Evolutionary conservation across 1,284 basidiomycete genomes (phyloP).

Genomic region (Pterulicium gracile): DNA sequence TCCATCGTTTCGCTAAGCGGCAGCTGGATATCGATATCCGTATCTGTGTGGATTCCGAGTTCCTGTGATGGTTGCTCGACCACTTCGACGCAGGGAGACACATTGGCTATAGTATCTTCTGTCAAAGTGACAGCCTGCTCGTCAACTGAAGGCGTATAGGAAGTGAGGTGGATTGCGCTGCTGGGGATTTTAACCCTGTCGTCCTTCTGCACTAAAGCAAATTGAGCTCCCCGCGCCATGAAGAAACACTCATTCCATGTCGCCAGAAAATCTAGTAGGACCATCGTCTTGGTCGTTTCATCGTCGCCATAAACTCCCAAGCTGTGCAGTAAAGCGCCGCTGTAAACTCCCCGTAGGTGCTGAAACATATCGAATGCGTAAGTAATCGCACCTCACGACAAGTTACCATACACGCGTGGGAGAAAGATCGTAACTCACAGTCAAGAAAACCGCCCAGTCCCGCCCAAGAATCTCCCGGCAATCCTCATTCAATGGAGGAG

Average conservation of each 20-base stretch:
- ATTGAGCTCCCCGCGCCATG: neutral
- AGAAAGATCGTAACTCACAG: neutral
- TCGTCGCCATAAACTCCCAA: neutral
- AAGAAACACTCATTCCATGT: slow-evolving; percentile 1
- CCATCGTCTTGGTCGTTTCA: neutral
- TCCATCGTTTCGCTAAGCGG: neutral
- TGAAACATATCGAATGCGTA: neutral
- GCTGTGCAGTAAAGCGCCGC: neutral
- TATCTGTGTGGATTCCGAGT: neutral
- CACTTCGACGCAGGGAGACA: neutral
- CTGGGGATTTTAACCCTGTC: neutral
- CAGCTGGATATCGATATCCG: neutral
- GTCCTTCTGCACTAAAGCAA: neutral
- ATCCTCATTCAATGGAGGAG: neutral
- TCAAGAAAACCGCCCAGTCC: neutral
- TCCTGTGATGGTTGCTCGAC: neutral
- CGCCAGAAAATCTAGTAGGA: neutral
- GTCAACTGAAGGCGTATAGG: neutral
- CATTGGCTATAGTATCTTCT: too few species aligned
- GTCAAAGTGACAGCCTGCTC: too few species aligned
- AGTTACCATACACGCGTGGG: neutral
- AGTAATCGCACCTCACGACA: too few species aligned
- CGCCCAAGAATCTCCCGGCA: neutral
- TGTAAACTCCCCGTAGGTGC: neutral
- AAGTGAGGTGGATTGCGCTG: neutral